Conservation (phyloP, 495 filamentous ascomycete species). For the Aspergillus campestris region DNA sequence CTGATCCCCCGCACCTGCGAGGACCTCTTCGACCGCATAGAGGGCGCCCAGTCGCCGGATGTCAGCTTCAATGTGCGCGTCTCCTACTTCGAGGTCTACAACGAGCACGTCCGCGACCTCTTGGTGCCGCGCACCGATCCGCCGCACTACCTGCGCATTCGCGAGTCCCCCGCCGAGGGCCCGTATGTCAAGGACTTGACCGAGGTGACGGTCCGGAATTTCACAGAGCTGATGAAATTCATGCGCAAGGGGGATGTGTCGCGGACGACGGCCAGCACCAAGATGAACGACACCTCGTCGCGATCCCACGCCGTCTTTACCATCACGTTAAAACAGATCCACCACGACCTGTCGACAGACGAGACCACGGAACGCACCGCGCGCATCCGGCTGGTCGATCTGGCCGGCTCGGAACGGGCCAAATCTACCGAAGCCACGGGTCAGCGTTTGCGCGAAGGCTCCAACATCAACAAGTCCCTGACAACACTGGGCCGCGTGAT, state of each 20-base stretch:
- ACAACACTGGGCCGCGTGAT: conserved; percentile 95
- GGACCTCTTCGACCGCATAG: conserved; percentile 92
- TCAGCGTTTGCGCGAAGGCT: conserved; percentile 80
- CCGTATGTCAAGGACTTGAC: conserved; percentile 98
- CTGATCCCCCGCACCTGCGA: conserved; percentile 96
- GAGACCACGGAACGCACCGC: conserved; percentile 91
- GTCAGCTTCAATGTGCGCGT: conserved; percentile 95
- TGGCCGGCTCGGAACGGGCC: conserved; percentile 90
- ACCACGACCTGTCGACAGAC: conserved; percentile 87
- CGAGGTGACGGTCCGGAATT: conserved; percentile 78
- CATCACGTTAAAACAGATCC: conserved; percentile 93
- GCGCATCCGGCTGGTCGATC: conserved; percentile 90
- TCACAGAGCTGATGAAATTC: conserved; percentile 73
- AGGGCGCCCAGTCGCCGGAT: conserved; percentile 70
- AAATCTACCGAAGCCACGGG: conserved; percentile 95
- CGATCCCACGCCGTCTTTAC: conserved; percentile 97
- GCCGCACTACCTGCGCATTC: conserved; percentile 92
- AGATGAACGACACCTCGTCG: conserved; percentile 98
- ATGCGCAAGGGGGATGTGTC: conserved; percentile 87
- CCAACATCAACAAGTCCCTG: conserved; percentile 97
- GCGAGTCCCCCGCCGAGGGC: conserved; percentile 88
- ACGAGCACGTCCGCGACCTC: conserved; percentile 95
- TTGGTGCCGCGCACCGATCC: conserved; percentile 67
- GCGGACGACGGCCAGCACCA: conserved; percentile 89
- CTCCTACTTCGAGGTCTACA: conserved; percentile 99